Base-by-base conservation (phyloP, 2,329 filamentous ascomycete genomes). In the Epichloe aotearoae region DNA sequence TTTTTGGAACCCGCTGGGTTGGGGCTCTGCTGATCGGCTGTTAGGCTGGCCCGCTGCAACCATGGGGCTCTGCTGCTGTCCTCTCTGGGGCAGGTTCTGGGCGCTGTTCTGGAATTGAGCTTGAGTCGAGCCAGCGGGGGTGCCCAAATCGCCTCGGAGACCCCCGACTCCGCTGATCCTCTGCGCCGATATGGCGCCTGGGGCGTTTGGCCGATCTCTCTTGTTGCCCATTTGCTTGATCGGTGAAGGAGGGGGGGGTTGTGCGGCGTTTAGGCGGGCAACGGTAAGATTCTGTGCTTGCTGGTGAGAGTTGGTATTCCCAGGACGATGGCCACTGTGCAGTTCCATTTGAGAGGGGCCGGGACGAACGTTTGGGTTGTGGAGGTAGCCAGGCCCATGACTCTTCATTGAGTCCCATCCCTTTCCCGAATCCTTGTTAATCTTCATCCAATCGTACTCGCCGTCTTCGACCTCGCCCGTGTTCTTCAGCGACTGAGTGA, bases 391-490 rank as follows among this genome's bases (percentile, higher is more conserved):
- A 57, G 70, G 69, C 58, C 70, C 70, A 67, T 86, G 84, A 61
- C 86, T 84, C 68, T 88, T 87, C 60, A 63, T 68, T 51, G 66
- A 65, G 70, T 95, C 88, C 88, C 88, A 95, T 56, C 89, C 89
- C 71, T 95, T 93, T 71, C 89, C 88, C 62, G 77, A 73, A 63
- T 79, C 76, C 68, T 82, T 82, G 74, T 88, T 93, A 60, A 95
- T 77, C 77, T 95, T 96, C 88, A 97, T 95, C 93, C 93, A 98
- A 73, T 98, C 93, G 69, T 97, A 98, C 68, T 97, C 91, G 63
- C 93, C 93, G 69, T 98, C 93, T 66, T 97, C 93, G 8, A 96
- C 84, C 61, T 95, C 90, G 51, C 90, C 90, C 2, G 86, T 86
- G 66, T 89, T 91, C 79, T 96, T 95, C 56, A 97, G 78, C 19